Conservation (phyloP, 768 basidiomycete species). For the Cystobasidium ongulense region DNA sequence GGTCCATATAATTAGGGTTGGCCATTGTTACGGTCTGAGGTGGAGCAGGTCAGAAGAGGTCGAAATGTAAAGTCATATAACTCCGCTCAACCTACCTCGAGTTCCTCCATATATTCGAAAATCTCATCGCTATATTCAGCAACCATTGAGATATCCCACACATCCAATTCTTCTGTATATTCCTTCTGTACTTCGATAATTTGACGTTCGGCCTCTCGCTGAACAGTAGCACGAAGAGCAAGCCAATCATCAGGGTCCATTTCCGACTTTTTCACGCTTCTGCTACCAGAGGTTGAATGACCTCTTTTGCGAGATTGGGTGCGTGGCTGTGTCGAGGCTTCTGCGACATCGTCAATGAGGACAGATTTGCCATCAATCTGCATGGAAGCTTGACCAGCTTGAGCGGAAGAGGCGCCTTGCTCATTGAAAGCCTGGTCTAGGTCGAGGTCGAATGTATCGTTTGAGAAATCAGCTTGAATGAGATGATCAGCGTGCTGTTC, state of each 20-base stretch:
- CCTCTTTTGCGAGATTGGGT: neutral
- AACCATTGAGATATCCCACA: constrained; percentile 84
- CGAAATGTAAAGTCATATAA: neutral
- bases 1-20: constrained; percentile 82
- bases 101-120: constrained; percentile 85
- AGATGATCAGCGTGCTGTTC: neutral
- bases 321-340: neutral
- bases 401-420: neutral
- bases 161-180: constrained; percentile 68
- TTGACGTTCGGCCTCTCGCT: constrained; percentile 46
- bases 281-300: constrained; percentile 24
- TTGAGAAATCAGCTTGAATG: constrained; percentile 16
- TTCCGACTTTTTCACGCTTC: constrained; percentile 33
- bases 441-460: constrained; percentile 31
- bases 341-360: constrained; percentile 8
- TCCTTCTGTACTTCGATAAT: constrained; percentile 58
- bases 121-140: constrained; percentile 99
- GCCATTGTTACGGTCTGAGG: constrained; percentile 77
- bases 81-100: constrained; percentile 59
- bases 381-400: neutral
- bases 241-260: constrained; percentile 49
- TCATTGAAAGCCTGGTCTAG: constrained; percentile 10
- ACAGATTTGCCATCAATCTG: constrained; percentile 5
- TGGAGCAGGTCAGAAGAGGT: neutral
- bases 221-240: constrained; percentile 44